Evolutionary conservation across 2,329 filamentous ascomycete genomes (phyloP), one percentile per base, ranked within the genome.

Genomic region (Anisogramma anomala): DNA sequence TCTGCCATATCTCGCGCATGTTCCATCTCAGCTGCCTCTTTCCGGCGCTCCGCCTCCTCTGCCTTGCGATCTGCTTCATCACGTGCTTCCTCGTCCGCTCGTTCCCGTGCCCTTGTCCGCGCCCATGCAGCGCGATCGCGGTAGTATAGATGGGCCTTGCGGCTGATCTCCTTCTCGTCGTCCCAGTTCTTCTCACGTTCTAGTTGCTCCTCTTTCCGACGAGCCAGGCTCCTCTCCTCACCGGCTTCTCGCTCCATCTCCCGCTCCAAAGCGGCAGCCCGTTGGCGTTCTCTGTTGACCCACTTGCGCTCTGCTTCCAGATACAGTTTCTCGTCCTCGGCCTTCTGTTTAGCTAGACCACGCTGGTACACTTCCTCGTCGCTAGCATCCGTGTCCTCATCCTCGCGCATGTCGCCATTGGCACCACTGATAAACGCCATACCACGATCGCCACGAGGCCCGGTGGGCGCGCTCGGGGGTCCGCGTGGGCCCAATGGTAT

Each of bases 261-360:
- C 45, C 91, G 79, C 50, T 94, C 83, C 17, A 95, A 66, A 0
- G 91, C 89, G 4, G 85, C 84, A 11, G 84, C 82, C 30, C 86
- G 76, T 46, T 83, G 83, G 40, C 82, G 77, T 59, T 98, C 91
- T 33, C 88, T 78, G 57, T 93, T 94, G 19, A 86, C 69, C 89
- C 89, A 96, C 48, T 86, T 81, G 22, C 86, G 78, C 58, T 95
- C 86, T 32, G 88, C 82, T 52, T 94, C 88, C 0, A 83, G 68
- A 56, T 85, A 95, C 34, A 77, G 67, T 55, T 88, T 86, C 35
- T 95, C 84, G 0, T 78, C 71, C 17, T 95, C 87, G 0, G 79
- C 69, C 26, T 82, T 72, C 50, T 79, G 77, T 60, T 85, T 88
- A 18, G 75, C 73, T 48, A 77, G 63, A 14, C 82, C 76, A 34